A percentile compares a stretch with the other conserved stretches of the same genome.
Conservation (phyloP, 495 filamentous ascomycete genomes). For the Xylaria grammica region DNA sequence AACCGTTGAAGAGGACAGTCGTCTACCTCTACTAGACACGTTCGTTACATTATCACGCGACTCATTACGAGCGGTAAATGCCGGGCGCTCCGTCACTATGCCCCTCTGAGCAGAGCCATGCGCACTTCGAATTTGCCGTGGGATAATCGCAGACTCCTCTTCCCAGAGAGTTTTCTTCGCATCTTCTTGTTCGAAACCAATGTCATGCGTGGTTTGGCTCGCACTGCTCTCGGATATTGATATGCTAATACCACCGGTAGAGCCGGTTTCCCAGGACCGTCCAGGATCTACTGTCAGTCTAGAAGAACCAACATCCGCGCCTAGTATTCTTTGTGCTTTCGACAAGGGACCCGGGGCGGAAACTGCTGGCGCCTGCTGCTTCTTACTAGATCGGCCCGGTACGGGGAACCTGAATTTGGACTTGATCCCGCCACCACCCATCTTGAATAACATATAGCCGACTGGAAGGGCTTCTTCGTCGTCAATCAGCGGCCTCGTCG, state of each 20-base stretch:
- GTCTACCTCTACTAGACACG: conserved; percentile 45
- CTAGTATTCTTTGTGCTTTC: conserved; percentile 54
- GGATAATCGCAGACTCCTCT: conserved; percentile 55
- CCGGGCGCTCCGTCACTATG: conserved; percentile 28
- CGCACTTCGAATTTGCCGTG: conserved; percentile 32
- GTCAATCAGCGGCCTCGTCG: conserved; percentile 1
- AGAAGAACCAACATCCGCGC: conserved; percentile 40
- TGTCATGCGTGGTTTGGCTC: conserved; percentile 28
- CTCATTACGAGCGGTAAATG: conserved; percentile 27
- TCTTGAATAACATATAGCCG: conserved; percentile 28
- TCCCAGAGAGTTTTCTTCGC: conserved; percentile 44
- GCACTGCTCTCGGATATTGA: conserved; percentile 53
- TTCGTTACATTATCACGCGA: conserved; percentile 40
- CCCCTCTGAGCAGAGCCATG: conserved; percentile 24
- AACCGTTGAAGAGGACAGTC: conserved; percentile 57
- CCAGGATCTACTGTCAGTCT: conserved; percentile 29
- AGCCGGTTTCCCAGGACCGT: conserved; percentile 49
- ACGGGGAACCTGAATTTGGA: conserved; percentile 61
- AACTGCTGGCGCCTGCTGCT: conserved; percentile 26
- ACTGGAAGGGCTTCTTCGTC: conserved; percentile 6
- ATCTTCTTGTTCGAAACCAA: conserved; percentile 22
- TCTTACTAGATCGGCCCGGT: conserved; percentile 52
- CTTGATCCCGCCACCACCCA: conserved; percentile 51
- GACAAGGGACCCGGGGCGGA: conserved; percentile 35
- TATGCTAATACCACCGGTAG: conserved; percentile 55